Base-by-base conservation (phyloP, 805 yeast species). In the Suhomyces vadensis region DNA sequence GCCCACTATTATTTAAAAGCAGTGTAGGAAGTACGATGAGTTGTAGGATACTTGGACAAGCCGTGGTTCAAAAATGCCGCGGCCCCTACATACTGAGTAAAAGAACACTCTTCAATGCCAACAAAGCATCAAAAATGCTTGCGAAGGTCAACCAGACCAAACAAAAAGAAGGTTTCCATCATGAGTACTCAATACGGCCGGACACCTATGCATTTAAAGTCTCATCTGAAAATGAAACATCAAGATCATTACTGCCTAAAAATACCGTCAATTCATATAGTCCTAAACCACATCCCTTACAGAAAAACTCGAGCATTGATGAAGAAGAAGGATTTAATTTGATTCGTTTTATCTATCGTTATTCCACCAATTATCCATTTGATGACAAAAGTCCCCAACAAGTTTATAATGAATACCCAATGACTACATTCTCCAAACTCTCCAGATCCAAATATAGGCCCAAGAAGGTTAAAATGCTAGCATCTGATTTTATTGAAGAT, bases 401-500 rank as follows among this genome's bases (percentile, higher is more conserved):
- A 21, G 65, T 71, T 5, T 71, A 61, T 48, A 60, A 69, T 42
- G 55, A 55, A 35, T 70, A 56, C 41, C 75, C 75, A 0, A 49
- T 48, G 40, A 63, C 68, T 7, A 68, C 53, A 38, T 64, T 71
- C 1, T 52, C 59, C n/a, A 62, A 60, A 24, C 46, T 73, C 41
- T 53, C 69, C 1, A 55, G 53, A 53, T 55, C 39, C 54, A 65
- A 54, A 52, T 60, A 57, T 38, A 65, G 91, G 24, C 95, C 96
- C 0, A 66, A 52, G 24, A 72, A 75, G 21, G 77, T 81, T 5
- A 83, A 85, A 58, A 83, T 88, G 91, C 67, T 83, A n/a, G 65
- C 83, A 0, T 69, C 86, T 8, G 95, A 87, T 55, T 89, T 85
- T 63, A 89, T 88, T 45, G 95, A 87, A 54, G 95, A 88, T 60